phyloP scores from a whole-genome alignment of 768 basidiomycete genomes.

The Mycena vitilis region DNA sequence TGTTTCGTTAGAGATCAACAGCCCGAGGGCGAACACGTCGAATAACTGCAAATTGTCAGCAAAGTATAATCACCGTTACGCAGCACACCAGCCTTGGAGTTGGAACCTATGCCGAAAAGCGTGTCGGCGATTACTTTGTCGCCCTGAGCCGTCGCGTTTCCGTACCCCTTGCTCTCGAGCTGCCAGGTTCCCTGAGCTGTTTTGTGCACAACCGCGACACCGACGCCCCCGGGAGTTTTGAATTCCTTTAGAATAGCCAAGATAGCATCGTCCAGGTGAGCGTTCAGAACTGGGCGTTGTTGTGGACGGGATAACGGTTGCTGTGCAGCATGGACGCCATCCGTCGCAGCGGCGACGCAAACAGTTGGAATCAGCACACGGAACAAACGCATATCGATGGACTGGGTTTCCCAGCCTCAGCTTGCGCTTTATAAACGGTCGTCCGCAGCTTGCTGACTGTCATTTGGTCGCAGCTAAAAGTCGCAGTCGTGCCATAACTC shows the following conservation, averaged over 20 bases:
- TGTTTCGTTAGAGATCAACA: slow-evolving; percentile 44
- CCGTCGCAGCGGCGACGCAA: background rate
- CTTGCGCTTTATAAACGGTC: too few species aligned
- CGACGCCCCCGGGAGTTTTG: slow-evolving; percentile 44
- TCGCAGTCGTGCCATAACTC: too few species aligned
- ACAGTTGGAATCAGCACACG: too few species aligned
- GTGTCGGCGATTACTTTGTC: slow-evolving; percentile 42
- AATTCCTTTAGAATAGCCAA: slow-evolving; percentile 41
- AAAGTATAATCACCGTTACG: background rate
- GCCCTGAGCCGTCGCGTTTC: slow-evolving; percentile 40
- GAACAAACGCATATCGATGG: too few species aligned
- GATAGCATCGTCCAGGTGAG: slow-evolving; percentile 39
- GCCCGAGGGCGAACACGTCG: slow-evolving; percentile 40
- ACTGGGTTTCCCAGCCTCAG: too few species aligned
- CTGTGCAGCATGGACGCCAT: background rate
- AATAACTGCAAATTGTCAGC: slow-evolving; percentile 38
- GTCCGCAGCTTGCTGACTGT: too few species aligned
- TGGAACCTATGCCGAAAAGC: slow-evolving; percentile 44
- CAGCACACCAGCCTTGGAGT: slow-evolving; percentile 41
- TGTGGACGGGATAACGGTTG: background rate
- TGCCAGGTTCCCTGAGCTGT: slow-evolving; percentile 42
- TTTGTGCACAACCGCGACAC: slow-evolving; percentile 44
- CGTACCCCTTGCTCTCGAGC: slow-evolving; percentile 47
- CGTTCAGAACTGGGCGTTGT: slow-evolving; percentile 28
- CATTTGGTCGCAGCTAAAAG: too few species aligned